Evolutionary conservation across 306 rosid genomes (phyloP).

Genomic region (Senna tora): DNA sequence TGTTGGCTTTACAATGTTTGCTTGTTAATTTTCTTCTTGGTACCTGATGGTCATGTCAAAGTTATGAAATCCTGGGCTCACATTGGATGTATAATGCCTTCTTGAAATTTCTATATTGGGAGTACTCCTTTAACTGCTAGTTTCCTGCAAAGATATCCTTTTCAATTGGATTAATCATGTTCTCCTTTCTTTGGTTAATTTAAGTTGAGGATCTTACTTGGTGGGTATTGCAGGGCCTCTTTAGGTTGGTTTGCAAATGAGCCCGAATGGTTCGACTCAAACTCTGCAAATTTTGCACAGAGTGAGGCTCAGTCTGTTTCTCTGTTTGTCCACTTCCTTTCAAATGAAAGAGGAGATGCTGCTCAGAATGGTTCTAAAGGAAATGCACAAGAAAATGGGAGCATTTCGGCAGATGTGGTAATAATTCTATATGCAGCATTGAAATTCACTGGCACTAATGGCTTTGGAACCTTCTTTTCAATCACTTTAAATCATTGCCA

Average conservation of each 20-base stretch:
- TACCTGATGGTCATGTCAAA: background rate
- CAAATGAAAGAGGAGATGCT: constrained; percentile 68
- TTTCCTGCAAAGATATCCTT: constrained; percentile 26
- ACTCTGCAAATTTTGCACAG: constrained; percentile 72
- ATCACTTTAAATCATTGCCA: constrained; percentile 23
- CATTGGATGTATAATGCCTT: constrained; percentile 21
- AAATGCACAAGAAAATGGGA: constrained; percentile 78
- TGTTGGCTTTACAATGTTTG: background rate
- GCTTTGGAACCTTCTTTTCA: constrained; percentile 23
- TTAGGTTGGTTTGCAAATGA: constrained; percentile 92
- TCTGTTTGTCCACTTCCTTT: constrained; percentile 79
- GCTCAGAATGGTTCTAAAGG: constrained; percentile 67
- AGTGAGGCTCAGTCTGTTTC: constrained; percentile 96
- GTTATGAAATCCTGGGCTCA: background rate
- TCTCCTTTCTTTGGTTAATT: constrained; percentile 36
- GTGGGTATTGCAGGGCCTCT: constrained; percentile 68
- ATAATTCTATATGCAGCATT: constrained; percentile 37
- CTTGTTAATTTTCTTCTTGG: background rate
- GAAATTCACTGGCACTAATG: constrained; percentile 23
- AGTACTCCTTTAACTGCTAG: constrained; percentile 32
- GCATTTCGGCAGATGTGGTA: constrained; percentile 65
- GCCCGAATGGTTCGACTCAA: constrained; percentile 89
- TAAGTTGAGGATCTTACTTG: constrained; percentile 44
- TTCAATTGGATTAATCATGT: constrained; percentile 12
- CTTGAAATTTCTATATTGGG: constrained; percentile 2